These are phyloP conservation scores for Heritiera littoralis DNA, from an alignment of 345 rosid species.

Conservation along the genomic window DNA sequence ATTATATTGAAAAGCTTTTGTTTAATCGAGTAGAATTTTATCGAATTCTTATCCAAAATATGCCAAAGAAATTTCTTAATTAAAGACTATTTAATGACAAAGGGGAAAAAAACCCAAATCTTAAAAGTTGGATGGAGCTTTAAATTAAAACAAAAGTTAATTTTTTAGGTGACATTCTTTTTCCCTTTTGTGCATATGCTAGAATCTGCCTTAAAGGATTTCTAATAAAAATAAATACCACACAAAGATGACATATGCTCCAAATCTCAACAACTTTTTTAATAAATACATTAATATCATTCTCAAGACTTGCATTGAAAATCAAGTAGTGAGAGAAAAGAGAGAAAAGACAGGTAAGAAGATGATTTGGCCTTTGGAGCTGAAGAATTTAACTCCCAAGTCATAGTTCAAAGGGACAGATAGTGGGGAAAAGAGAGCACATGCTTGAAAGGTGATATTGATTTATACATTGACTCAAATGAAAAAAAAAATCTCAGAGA, in stretches of 20 bases:
- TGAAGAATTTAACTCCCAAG: not conserved
- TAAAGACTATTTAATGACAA: not conserved
- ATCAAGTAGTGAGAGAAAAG: not conserved
- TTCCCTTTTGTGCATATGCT: not conserved
- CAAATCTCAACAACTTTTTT: not conserved
- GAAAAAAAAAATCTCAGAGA: not conserved
- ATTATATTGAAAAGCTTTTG: too few relatives aligned
- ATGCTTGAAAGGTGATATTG: not conserved
- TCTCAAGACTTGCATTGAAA: not conserved
- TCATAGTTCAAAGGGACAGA: constrained; percentile 15
- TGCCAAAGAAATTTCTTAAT: not conserved
- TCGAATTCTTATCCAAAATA: not conserved
- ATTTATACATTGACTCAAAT: not conserved
- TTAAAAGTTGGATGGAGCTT: too few relatives aligned
- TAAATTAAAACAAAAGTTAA: too few relatives aligned
- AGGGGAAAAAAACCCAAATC: too few relatives aligned
- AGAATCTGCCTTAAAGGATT: not conserved
- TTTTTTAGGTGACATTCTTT: too few relatives aligned
- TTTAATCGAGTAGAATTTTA: too few relatives aligned
- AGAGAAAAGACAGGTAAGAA: not conserved
- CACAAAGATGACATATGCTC: constrained; percentile 13
- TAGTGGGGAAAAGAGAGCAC: not conserved
- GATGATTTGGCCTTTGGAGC: constrained; percentile 7
- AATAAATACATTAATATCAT: not conserved
- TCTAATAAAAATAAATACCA: too few relatives aligned